Base-by-base conservation (phyloP, 441 rosid species). In the Geranium incanum region DNA sequence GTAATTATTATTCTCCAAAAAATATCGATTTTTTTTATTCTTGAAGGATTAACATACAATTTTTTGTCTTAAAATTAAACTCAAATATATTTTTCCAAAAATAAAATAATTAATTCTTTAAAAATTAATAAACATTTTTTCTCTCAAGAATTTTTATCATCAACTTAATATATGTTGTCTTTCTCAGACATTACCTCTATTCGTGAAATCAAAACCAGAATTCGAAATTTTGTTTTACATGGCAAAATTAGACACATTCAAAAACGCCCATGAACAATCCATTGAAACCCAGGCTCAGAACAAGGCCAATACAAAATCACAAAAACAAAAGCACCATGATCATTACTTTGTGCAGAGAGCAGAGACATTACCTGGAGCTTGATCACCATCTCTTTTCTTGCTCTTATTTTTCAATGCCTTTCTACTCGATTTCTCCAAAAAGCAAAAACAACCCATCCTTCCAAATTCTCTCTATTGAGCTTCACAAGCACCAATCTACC, bases 361-460 rank as follows among this genome's bases (percentile, higher is more conserved):
- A n/a, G 28, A 28, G 36, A 23, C 39, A 57, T 67, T 78, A 90
- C 93, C 92, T 74, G 86, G 72, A 78, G 75, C 66, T 57, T 77
- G 84, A 66, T 75, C 83, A 39, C 69, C 79, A n/a, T 71, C 82
- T 75, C 69, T 74, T 5, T 6, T 71, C 1, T 38, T 57, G 6
- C 18, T 23, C 67, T 19, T 73, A 37, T 36, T 28, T 5, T 23
- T 74, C 28, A 70, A 81, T 52, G 84, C 78, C 78, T 81, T 81
- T 72, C 75, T 82, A 71, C 66, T 81, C 9, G 86, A 75, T 75
- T 76, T 76, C 55, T 80, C 78, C 72, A 28, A 28, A 28, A 72
- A 88, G 57, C 87, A 62, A 76, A 87, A 87, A 82, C 89, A 88
- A 66, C 88, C 89, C 96, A 88, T 89, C 66, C 67, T 77, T 67